A percentile compares a stretch with the other conserved stretches of the same genome.
phyloP scores from a whole-genome alignment of 768 basidiomycete species.

The Kwoniella shandongensis region DNA sequence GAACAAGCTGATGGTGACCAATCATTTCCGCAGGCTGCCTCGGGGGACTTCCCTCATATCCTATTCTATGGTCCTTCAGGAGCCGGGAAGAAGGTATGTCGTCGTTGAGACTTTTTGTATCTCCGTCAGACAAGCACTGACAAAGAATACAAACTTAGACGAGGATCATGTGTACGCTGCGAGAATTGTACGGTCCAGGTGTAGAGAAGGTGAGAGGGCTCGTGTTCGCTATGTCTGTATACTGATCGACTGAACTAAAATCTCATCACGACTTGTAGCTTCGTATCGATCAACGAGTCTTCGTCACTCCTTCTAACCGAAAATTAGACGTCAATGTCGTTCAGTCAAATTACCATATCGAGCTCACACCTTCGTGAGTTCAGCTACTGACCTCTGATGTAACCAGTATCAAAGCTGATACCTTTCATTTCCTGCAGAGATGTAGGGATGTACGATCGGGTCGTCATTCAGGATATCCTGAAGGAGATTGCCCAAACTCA shows the following conservation, averaged over 20 bases:
- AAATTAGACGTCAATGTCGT: constrained; percentile 96
- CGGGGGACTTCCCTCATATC: constrained; percentile 95
- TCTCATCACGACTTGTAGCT: constrained; percentile 63
- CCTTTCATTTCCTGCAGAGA: constrained; percentile 61
- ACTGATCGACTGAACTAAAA: background rate
- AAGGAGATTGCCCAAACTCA: constrained; percentile 99
- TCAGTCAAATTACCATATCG: constrained; percentile 95
- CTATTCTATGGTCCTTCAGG: constrained; percentile 97
- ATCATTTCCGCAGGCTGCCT: constrained; percentile 64
- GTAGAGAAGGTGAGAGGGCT: constrained; percentile 73
- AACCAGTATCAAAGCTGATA: background rate
- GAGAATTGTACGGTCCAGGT: constrained; percentile 84
- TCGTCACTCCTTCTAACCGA: constrained; percentile 86
- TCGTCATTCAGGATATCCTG: constrained; percentile 92
- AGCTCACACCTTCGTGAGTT: constrained; percentile 88
- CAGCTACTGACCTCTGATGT: background rate
- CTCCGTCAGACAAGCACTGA: background rate
- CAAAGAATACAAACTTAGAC: constrained; percentile 58
- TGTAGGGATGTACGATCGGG: constrained; percentile 89
- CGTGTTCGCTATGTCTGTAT: too few species aligned
- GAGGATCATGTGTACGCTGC: constrained; percentile 81
- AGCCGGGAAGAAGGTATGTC: constrained; percentile 78
- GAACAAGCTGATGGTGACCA: constrained; percentile 3
- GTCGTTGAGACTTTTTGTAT: background rate
- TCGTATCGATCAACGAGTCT: constrained; percentile 95